Percentiles rank a stretch among this genome's conserved stretches.
Conservation (phyloP, 2,329 filamentous ascomycete species). For the Colletotrichum viniferum region DNA sequence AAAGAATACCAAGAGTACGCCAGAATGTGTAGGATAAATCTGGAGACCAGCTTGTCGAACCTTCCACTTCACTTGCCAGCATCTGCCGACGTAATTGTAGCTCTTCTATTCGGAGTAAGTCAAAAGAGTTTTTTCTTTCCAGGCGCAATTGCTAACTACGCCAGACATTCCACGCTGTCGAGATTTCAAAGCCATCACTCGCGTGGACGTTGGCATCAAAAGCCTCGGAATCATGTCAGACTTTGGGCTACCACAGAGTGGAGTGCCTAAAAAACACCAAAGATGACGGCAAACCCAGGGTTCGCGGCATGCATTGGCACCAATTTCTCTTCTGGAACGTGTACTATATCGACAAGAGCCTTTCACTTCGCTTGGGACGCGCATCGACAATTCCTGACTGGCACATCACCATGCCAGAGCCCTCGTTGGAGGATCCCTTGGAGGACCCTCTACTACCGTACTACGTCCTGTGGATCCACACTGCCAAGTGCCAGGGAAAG, state of each 20-base stretch:
- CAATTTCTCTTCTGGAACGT: slow-evolving; percentile 59
- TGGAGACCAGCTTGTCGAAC: slow-evolving; percentile 34
- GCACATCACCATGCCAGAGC: slow-evolving; percentile 50
- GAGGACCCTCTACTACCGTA: slow-evolving; percentile 32
- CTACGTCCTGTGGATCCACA: slow-evolving; percentile 52
- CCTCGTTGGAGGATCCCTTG: background rate
- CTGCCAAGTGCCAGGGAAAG: slow-evolving; percentile 56
- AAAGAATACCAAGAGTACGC: slow-evolving; percentile 29
- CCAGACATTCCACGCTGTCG: slow-evolving; percentile 34
- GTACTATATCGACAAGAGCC: slow-evolving; percentile 61
- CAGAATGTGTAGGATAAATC: slow-evolving; percentile 29
- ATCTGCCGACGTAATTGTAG: slow-evolving; percentile 27
- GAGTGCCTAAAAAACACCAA: slow-evolving; percentile 27
- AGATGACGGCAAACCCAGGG: slow-evolving; percentile 20
- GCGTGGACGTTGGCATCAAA: slow-evolving; percentile 33
- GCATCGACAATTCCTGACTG: slow-evolving; percentile 61
- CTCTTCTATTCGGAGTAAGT: slow-evolving; percentile 26
- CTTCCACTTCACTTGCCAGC: slow-evolving; percentile 36
- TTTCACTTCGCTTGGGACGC: slow-evolving; percentile 59
- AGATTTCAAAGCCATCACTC: slow-evolving; percentile 36
- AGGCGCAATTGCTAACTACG: background rate
- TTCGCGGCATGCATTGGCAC: slow-evolving; percentile 34
- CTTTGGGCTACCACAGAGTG: slow-evolving; percentile 32
- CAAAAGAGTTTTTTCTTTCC: rapidly evolving
- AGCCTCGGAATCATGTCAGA: slow-evolving; percentile 35